Percentiles rank a stretch among this genome's conserved stretches.
These are phyloP conservation scores for Calonectria fujianensis DNA, from an alignment of 2,329 filamentous ascomycete genomes.

Conservation along the genomic window DNA sequence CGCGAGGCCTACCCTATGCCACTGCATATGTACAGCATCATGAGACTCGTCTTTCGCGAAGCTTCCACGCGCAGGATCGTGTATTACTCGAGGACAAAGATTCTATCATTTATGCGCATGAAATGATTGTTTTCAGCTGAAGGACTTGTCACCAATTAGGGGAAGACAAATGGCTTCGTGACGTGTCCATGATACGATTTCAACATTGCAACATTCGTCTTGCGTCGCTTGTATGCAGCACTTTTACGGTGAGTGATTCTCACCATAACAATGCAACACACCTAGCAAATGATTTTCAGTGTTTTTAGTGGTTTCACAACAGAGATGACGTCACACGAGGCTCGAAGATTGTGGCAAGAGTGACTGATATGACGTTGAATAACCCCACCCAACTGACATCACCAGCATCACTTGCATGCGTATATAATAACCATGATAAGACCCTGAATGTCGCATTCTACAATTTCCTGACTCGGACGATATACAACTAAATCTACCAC, in stretches of 20 bases:
- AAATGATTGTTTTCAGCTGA: not conserved
- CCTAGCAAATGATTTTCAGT: not conserved
- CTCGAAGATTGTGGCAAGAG: not conserved
- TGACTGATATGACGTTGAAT: conserved; percentile 2
- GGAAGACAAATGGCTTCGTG: not conserved
- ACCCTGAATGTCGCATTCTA: not conserved
- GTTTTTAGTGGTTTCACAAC: not conserved
- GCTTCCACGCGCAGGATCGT: not conserved
- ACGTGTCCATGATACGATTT: not conserved
- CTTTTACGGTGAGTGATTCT: not conserved
- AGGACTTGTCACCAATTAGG: not conserved
- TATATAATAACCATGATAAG: not conserved
- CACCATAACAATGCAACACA: not conserved
- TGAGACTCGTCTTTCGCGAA: not conserved
- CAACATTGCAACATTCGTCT: not conserved
- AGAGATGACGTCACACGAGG: not conserved
- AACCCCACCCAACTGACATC: conserved; percentile 11
- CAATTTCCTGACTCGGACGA: not conserved
- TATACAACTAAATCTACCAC: not conserved
- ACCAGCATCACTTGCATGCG: not conserved
- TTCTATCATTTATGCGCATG: not conserved
- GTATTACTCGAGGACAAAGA: not conserved
- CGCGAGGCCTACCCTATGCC: not conserved
- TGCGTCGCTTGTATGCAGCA: not conserved
- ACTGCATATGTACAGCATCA: not conserved